Conservation (phyloP, 2,329 filamentous ascomycete genomes). For the Colletotrichum cordylinicola region DNA sequence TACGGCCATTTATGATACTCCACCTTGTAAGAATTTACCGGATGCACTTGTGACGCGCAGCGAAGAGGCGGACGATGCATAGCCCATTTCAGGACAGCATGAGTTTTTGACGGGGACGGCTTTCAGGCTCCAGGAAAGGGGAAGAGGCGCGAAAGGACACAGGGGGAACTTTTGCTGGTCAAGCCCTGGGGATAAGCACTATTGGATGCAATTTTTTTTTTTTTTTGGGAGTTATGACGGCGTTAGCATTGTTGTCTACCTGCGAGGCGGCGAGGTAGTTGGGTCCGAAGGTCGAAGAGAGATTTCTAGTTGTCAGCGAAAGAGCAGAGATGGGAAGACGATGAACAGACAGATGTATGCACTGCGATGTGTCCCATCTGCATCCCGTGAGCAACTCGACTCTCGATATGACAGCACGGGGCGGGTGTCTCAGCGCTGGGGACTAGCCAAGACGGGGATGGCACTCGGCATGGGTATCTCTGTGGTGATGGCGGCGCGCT, state of each 20-base stretch:
- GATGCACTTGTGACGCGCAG: neutral
- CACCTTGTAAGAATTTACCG: constrained; percentile 1
- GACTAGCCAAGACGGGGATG: neutral
- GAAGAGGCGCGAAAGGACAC: neutral
- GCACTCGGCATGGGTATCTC: neutral
- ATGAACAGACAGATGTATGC: neutral
- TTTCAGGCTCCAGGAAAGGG: neutral
- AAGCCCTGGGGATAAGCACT: constrained; percentile 2
- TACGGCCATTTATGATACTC: constrained; percentile 13
- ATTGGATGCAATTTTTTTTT: neutral
- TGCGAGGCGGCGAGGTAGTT: neutral
- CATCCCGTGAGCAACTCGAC: neutral
- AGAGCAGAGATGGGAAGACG: neutral
- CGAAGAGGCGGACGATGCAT: neutral
- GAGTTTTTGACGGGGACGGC: neutral
- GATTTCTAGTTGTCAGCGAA: neutral
- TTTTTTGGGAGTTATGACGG: neutral
- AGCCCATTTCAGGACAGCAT: neutral
- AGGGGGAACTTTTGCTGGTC: neutral
- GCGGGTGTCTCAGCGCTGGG: neutral
- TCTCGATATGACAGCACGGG: neutral
- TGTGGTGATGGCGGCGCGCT: neutral
- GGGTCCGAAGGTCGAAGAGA: neutral
- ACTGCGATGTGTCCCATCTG: neutral
- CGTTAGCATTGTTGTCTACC: neutral